phyloP scores from a whole-genome alignment of 2,329 filamentous ascomycete species.

The Aspergillus ochraceoroseus region DNA sequence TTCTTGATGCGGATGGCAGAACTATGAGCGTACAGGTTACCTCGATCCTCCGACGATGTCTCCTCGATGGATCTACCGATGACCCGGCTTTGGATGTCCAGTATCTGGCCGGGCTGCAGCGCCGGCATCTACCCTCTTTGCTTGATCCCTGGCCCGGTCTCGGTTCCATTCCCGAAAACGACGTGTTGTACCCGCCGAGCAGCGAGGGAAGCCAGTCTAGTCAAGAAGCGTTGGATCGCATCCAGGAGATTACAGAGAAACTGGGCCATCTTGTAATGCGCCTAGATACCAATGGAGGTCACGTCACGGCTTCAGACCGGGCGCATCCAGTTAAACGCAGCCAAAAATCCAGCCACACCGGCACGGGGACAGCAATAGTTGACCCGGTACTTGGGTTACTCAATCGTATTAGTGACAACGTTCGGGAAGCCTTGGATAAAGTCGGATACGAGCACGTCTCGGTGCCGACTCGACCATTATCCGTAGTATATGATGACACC shows the following conservation, averaged over 20 bases:
- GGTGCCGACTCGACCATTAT: constrained; percentile 8
- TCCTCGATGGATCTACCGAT: constrained; percentile 4
- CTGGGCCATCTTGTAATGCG: constrained; percentile 6
- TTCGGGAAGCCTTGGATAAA: constrained; percentile 9
- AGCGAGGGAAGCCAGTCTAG: no score
- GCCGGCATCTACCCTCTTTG: constrained; percentile 2
- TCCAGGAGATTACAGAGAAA: constrained; percentile 9
- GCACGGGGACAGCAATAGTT: constrained; percentile 1
- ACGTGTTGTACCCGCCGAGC: constrained; percentile 2
- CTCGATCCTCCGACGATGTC: constrained; percentile 10
- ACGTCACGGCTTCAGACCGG: neutral
- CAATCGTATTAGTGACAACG: constrained; percentile 12
- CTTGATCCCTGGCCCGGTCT: constrained; percentile 8
- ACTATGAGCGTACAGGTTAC: constrained; percentile 15
- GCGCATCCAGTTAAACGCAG: neutral
- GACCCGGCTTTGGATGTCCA: constrained; percentile 7
- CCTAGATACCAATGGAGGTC: constrained; percentile 2
- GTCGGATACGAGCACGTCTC: constrained; percentile 10
- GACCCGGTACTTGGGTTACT: constrained; percentile 11
- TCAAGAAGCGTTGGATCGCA: constrained; percentile 9
- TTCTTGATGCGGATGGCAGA: neutral
- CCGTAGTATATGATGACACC: neutral
- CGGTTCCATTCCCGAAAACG: constrained; percentile 8
- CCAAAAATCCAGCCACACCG: neutral
- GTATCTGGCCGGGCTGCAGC: constrained; percentile 5